These are phyloP conservation scores for Hypocrella siamensis DNA, from an alignment of 2,329 filamentous ascomycete species.

Conservation along the genomic window DNA sequence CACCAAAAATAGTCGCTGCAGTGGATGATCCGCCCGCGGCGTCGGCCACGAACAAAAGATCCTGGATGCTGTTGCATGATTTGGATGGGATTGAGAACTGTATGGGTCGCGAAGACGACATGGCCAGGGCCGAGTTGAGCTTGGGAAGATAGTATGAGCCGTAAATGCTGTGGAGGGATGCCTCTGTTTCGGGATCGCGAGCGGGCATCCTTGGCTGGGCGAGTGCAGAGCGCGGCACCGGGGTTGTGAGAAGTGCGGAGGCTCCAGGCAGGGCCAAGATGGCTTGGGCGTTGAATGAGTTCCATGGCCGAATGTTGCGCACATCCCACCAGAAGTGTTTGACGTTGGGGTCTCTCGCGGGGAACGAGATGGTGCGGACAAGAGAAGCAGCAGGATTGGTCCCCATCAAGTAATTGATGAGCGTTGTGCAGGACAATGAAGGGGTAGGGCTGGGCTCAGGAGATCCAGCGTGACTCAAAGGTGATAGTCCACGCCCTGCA, in stretches of 20 bases:
- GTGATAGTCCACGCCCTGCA: slow-evolving; percentile 28
- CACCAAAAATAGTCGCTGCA: slow-evolving; percentile 35
- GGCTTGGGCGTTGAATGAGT: slow-evolving; percentile 56
- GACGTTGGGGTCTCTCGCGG: slow-evolving; percentile 46
- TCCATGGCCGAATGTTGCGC: slow-evolving; percentile 74
- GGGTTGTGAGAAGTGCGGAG: slow-evolving; percentile 54
- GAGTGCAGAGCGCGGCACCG: slow-evolving; percentile 46
- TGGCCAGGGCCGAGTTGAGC: slow-evolving; percentile 67
- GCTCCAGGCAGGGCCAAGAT: slow-evolving; percentile 62
- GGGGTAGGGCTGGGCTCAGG: slow-evolving; percentile 21
- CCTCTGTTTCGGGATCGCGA: slow-evolving; percentile 64
- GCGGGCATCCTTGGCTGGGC: slow-evolving; percentile 39
- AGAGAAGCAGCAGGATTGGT: slow-evolving; percentile 71
- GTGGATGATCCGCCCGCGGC: slow-evolving; percentile 38
- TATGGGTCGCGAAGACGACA: slow-evolving; percentile 54
- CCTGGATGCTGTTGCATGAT: slow-evolving; percentile 20
- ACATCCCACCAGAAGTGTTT: slow-evolving; percentile 96
- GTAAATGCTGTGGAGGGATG: slow-evolving; percentile 60
- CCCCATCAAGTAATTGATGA: slow-evolving; percentile 63
- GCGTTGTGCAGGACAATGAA: slow-evolving; percentile 41
- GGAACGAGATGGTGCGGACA: slow-evolving; percentile 63
- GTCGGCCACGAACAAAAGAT: slow-evolving; percentile 51
- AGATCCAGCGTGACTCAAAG: slow-evolving; percentile 22
- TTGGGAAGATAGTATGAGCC: slow-evolving; percentile 68
- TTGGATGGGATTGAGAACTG: slow-evolving; percentile 28